Percentiles rank a stretch among this genome's conserved stretches.
phyloP scores from a whole-genome alignment of 257 asterid species.

The Plectranthus barbatus region DNA sequence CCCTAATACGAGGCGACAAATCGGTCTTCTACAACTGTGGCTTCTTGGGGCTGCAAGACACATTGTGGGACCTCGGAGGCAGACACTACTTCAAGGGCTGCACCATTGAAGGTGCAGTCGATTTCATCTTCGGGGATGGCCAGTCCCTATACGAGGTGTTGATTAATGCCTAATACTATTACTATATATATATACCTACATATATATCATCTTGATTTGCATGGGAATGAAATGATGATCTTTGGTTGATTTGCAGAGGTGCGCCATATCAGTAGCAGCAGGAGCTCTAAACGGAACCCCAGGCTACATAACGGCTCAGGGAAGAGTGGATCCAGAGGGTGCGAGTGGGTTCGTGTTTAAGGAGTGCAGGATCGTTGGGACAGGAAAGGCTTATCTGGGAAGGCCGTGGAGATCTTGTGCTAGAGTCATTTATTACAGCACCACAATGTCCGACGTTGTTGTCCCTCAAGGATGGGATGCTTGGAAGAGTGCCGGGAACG shows the following conservation, averaged over 20 bases:
- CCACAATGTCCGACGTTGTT: conserved; percentile 35
- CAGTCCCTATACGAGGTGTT: conserved; percentile 82
- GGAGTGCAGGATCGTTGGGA: conserved; percentile 30
- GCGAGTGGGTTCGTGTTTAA: conserved; percentile 41
- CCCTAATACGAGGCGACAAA: conserved; percentile 53
- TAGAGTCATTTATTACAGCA: conserved; percentile 48
- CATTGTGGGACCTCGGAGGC: conserved; percentile 73
- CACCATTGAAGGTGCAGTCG: conserved; percentile 60
- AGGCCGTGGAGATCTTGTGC: conserved; percentile 76
- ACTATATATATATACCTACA: no score
- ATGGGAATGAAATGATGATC: neutral
- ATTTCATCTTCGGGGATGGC: conserved; percentile 80
- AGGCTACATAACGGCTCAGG: conserved; percentile 83
- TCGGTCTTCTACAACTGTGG: conserved; percentile 44
- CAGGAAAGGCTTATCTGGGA: conserved; percentile 36
- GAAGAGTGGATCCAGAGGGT: conserved; percentile 12
- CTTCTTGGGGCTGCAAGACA: conserved; percentile 67
- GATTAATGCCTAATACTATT: no score
- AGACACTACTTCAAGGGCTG: conserved; percentile 66
- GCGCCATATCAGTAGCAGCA: conserved; percentile 43
- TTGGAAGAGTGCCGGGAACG: conserved; percentile 35
- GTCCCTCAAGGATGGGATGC: conserved; percentile 68
- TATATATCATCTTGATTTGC: neutral
- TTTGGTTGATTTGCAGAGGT: conserved; percentile 31
- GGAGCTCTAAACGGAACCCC: conserved; percentile 22